Percentiles rank a stretch among this genome's conserved stretches.
phyloP scores from a whole-genome alignment of 2,329 filamentous ascomycete species.

The Parascedosporium putredinis region DNA sequence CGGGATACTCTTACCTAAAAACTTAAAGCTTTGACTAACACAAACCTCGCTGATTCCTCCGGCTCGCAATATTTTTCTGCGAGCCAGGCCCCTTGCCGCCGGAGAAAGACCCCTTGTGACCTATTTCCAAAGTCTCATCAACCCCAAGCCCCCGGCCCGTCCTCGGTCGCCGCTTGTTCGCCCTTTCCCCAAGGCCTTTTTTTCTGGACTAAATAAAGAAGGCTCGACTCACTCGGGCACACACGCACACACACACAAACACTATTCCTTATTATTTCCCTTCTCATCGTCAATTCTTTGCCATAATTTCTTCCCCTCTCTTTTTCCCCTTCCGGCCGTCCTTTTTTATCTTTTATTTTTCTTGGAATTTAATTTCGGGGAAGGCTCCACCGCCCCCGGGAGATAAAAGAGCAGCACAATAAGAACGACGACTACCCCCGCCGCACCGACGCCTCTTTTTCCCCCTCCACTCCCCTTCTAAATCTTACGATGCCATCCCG shows the following conservation, averaged over 20 bases:
- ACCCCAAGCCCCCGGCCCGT: neutral
- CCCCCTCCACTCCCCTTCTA: neutral
- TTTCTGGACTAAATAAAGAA: too few species aligned
- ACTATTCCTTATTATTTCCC: too few species aligned
- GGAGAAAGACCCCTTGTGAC: constrained; percentile 5
- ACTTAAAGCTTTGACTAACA: constrained; percentile 34
- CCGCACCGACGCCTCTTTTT: neutral
- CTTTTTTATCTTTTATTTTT: neutral
- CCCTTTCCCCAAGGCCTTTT: neutral
- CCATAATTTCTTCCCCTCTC: too few species aligned
- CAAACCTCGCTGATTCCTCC: constrained; percentile 19
- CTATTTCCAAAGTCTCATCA: neutral
- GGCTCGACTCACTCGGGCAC: neutral
- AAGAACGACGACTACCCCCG: neutral
- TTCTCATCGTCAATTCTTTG: too few species aligned
- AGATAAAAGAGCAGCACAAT: neutral
- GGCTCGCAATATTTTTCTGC: neutral
- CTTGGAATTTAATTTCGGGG: neutral
- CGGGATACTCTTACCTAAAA: constrained; percentile 33
- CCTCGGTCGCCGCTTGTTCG: neutral
- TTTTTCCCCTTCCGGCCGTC: too few species aligned
- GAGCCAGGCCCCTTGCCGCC: neutral
- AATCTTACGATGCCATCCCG: constrained; percentile 6
- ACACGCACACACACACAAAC: too few species aligned
- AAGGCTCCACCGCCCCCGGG: neutral